Percentiles rank a stretch among this genome's conserved stretches.
These are phyloP conservation scores for Vittaforma corneae DNA, from an alignment of 371 early-diverging fungal species.

Conservation along the genomic window DNA sequence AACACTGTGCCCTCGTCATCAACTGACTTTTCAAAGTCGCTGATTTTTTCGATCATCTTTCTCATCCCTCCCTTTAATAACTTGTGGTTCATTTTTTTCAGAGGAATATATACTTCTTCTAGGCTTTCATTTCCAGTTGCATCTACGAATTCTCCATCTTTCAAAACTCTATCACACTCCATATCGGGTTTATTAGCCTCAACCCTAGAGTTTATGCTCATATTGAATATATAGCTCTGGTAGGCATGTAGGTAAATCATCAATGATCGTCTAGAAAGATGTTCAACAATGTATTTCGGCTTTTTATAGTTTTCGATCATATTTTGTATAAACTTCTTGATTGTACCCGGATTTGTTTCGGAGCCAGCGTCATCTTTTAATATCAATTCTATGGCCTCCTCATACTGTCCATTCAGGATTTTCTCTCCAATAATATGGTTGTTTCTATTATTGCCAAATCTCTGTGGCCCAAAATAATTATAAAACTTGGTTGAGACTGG, in stretches of 20 bases:
- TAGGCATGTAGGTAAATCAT: slow-evolving; percentile 88
- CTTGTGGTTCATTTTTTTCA: slow-evolving; percentile 26
- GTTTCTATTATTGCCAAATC: slow-evolving; percentile 78
- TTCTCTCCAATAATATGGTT: slow-evolving; percentile 75
- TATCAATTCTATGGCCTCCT: slow-evolving; percentile 49
- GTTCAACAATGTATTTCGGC: slow-evolving; percentile 29
- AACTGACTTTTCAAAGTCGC: slow-evolving; percentile 17
- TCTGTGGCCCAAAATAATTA: slow-evolving; percentile 94
- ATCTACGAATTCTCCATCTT: slow-evolving; percentile 46
- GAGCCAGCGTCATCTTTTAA: slow-evolving; percentile 23
- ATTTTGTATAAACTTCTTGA: slow-evolving; percentile 36
- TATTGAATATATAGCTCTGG: slow-evolving; percentile 88
- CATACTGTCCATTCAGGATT: slow-evolving; percentile 67
- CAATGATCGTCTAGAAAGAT: slow-evolving; percentile 65
- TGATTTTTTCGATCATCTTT: slow-evolving; percentile 24
- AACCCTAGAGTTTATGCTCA: slow-evolving; percentile 67
- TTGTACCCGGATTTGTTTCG: slow-evolving; percentile 10
- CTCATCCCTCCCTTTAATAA: slow-evolving; percentile 34
- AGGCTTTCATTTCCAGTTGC: slow-evolving; percentile 63
- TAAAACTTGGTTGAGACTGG: slow-evolving; percentile 61
- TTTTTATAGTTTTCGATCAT: slow-evolving; percentile 23
- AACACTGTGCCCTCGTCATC: slow-evolving; percentile 60
- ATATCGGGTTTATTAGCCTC: slow-evolving; percentile 66
- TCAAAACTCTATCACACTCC: slow-evolving; percentile 69
- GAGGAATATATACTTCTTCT: slow-evolving; percentile 28